Conservation (phyloP, 2,329 filamentous ascomycete species). For the Fusarium setosum region DNA sequence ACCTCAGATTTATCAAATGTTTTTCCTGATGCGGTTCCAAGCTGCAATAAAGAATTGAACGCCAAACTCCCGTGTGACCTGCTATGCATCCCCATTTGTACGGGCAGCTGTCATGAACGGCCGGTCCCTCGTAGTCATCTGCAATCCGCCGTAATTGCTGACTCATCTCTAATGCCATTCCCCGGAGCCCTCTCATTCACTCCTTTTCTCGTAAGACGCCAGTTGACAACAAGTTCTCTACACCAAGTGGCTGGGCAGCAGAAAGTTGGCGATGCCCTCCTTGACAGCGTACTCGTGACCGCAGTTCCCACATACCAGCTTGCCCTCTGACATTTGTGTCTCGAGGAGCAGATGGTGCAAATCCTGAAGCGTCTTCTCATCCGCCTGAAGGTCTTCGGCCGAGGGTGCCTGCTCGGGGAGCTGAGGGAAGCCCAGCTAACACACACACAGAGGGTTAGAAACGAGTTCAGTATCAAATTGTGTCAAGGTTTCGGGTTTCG, state of each 20-base stretch:
- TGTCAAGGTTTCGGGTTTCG: no score
- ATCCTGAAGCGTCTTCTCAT: conserved; percentile 79
- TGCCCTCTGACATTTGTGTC: conserved; percentile 90
- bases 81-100: neutral
- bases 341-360: conserved; percentile 86
- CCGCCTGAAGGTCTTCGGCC: conserved; percentile 68
- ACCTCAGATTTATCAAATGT: conserved; percentile 17
- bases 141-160: neutral
- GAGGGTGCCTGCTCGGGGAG: conserved; percentile 75
- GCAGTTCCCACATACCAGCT: conserved; percentile 90
- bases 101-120: conserved; percentile 2
- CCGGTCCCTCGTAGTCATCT: neutral
- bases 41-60: conserved; percentile 32
- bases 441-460: conserved; percentile 13
- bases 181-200: neutral
- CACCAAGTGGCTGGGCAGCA: conserved; percentile 92
- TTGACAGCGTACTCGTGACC: conserved; percentile 94
- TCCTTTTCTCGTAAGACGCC: neutral
- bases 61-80: conserved; percentile 40
- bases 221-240: conserved; percentile 40
- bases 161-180: neutral
- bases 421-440: conserved; percentile 80
- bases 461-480: conserved; percentile 9
- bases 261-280: conserved; percentile 96
- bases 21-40: conserved; percentile 27